Evolutionary conservation across 2,329 filamentous ascomycete genomes (phyloP), one percentile per base, ranked within the genome.

Genomic region (Calonectria leucothoes): DNA sequence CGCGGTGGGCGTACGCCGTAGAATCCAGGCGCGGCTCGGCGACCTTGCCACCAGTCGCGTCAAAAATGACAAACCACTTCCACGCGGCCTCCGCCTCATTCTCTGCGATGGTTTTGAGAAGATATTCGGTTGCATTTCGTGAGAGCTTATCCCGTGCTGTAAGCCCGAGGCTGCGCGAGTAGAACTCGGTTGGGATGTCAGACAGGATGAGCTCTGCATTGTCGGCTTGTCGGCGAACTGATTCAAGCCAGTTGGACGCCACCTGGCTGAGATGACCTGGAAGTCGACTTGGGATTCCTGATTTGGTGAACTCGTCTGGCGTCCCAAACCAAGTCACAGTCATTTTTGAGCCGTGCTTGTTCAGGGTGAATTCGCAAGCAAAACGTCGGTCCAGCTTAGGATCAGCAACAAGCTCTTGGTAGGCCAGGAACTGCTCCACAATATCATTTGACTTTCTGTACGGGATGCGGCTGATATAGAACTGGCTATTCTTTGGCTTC

Each of bases 31-130:
- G 37, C 17, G 37, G 37, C 37, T 42, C 37, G 2, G 37, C 37
- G 17, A 42, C 37, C 37, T 89, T 89, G 10, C 90, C 90, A 25
- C 88, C 90, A 10, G 85, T 83, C 5, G 89, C 84, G 74, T 91
- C 88, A 74, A 91, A 66, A 37, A 64, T 66, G 33, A 48, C 17
- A 33, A 52, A 66, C 64, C 64, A 66, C 14, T 66, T 37, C 6
- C 15, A 6, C 3, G 64, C 29, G 2, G n/a, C 23, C 4, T n/a
- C n/a, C n/a, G 12, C 10, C 14, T 51, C 39, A 20, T 52, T 66
- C 17, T 51, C 20, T 29, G n/a, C 52, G 23, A 52, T 52, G 7
- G 48, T 39, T 6, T 66, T 37, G n/a, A 66, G 11, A 7, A 66
- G 48, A 23, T 27, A 31, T 2, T 6, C 23, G 3, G 20, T 39